Base-by-base conservation (phyloP, 2,329 filamentous ascomycete species). In the Bipolaris bicolor region DNA sequence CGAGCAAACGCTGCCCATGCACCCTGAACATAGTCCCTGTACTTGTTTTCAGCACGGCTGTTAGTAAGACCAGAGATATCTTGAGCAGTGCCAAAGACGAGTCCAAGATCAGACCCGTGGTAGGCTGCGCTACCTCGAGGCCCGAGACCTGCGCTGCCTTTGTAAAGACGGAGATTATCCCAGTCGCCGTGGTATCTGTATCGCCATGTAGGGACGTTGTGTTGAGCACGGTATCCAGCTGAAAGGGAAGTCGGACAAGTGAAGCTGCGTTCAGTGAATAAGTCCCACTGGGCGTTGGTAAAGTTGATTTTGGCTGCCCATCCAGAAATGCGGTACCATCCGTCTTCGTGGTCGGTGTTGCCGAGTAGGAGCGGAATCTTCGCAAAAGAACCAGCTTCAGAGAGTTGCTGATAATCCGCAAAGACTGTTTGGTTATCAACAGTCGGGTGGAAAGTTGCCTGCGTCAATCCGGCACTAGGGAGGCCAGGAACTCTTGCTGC, bases 171-270 rank as follows among this genome's bases (percentile, higher is more conserved):
- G 15, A 75, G 62, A 40, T 76, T 76, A 16, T 68, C 65, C 63
- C 70, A 77, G 50, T 75, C 71, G 5, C 73, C 77, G 22, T 69
- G 64, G 55, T 76, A 78, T 15, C 72, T 64, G 49, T 77, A 78
- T 9, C 75, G 69, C 66, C 72, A 78, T 1, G 74, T 76, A 1
- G 72, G 67, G 0, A 78, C 65, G 13, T 63, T 60, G 29, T 68
- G 52, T 24, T 68, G 57, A 5, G 65, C 57, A 13, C 75, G 64
- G 16, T 62, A 62, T 13, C 52, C 62, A 3, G 65, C 64, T 7
- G 62, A 60, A 9, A 57, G 37, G 3, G 60, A 59, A 34, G 47
- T 61, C 1, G 71, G 70, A 16, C 69, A 74, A 7, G 64, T 68
- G 50, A 72, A 73, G 13, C 57, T 56, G 5, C 62, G 60, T 26